A percentile compares a stretch with the other conserved stretches of the same genome.
phyloP scores from a whole-genome alignment of 768 basidiomycete species.

The Hericium erinaceus region DNA sequence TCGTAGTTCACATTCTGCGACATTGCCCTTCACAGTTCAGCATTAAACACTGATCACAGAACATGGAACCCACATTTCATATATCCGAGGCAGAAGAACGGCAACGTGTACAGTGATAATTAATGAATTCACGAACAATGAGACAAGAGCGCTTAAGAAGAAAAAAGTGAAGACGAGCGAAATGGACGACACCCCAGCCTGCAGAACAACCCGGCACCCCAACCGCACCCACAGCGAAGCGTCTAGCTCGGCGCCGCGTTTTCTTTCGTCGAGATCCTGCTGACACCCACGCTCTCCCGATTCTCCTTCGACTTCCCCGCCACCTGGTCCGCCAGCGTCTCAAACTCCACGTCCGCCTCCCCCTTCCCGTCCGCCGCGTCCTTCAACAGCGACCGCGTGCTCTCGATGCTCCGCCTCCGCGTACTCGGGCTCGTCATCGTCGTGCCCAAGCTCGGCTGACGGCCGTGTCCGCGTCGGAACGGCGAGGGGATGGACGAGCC shows the following conservation, averaged over 20 bases:
- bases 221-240: neutral
- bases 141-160: neutral
- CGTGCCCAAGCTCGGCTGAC: slow-evolving; percentile 83
- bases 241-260: slow-evolving; percentile 9
- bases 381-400: slow-evolving; percentile 91
- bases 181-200: neutral
- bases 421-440: slow-evolving; percentile 94
- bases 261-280: slow-evolving; percentile 6
- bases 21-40: neutral
- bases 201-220: neutral
- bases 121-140: neutral
- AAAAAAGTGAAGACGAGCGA: neutral
- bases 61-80: neutral
- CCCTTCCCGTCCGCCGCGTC: slow-evolving; percentile 76
- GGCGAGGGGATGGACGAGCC: slow-evolving; percentile 25
- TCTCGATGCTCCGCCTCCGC: slow-evolving; percentile 84
- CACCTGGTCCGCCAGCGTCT: slow-evolving; percentile 18
- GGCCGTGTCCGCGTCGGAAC: slow-evolving; percentile 63
- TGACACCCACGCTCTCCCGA: neutral
- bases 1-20: neutral
- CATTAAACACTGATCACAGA: neutral
- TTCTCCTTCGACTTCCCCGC: slow-evolving; percentile 8
- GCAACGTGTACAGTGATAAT: neutral
- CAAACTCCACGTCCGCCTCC: slow-evolving; percentile 27
- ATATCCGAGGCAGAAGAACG: neutral